phyloP scores from a whole-genome alignment of 2,329 filamentous ascomycete genomes.

The Talaromyces marneffei region DNA sequence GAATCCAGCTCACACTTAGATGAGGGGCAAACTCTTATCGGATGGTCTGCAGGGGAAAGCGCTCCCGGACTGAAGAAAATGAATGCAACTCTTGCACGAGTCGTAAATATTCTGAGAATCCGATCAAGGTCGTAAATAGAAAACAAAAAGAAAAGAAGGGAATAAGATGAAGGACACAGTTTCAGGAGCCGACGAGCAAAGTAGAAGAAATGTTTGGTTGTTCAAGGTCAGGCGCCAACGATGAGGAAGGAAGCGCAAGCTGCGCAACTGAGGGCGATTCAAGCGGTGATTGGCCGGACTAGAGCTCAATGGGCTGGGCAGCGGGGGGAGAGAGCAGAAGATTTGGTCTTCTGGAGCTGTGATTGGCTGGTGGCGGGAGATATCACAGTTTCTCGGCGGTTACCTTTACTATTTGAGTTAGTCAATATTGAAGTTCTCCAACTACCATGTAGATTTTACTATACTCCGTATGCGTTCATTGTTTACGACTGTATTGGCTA shows the following conservation, averaged over 20 bases:
- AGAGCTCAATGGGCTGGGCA: constrained; percentile 5
- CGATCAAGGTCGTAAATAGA: constrained; percentile 1
- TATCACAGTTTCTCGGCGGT: background rate
- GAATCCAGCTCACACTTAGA: background rate
- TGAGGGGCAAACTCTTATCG: background rate
- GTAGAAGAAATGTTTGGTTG: background rate
- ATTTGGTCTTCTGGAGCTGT: background rate
- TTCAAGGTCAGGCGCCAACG: constrained; percentile 8
- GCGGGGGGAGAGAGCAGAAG: background rate
- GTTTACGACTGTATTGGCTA: background rate
- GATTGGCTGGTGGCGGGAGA: constrained; percentile 6
- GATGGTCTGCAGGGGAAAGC: background rate
- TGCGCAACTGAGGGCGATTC: background rate
- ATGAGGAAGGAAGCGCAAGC: background rate
- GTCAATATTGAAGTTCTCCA: background rate
- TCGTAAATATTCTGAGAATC: constrained; percentile 1
- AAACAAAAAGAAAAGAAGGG: constrained; percentile 4
- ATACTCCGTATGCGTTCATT: background rate
- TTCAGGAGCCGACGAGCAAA: background rate
- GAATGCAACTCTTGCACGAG: background rate
- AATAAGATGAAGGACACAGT: background rate
- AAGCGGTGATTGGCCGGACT: constrained; percentile 2
- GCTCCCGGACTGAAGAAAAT: background rate
- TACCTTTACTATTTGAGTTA: background rate
- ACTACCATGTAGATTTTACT: background rate